Conservation (phyloP, 2,329 filamentous ascomycete species). For the Cryphonectria nitschkei region DNA sequence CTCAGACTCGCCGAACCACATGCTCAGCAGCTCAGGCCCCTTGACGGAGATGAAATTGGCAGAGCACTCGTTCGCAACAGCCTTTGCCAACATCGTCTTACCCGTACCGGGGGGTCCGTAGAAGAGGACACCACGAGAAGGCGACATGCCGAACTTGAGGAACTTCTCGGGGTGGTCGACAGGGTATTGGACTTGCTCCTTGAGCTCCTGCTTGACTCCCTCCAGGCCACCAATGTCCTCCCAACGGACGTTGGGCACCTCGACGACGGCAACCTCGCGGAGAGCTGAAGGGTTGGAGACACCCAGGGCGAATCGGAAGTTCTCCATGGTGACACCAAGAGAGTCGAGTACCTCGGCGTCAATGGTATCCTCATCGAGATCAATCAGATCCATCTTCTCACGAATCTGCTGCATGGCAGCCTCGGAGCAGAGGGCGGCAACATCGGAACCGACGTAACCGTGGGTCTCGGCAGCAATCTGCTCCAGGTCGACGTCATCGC, state of each 20-base stretch:
- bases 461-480: constrained; percentile 97
- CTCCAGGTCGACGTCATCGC: constrained; percentile 94
- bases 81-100: constrained; percentile 99
- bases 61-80: constrained; percentile 97
- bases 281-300: constrained; percentile 98
- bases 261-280: constrained; percentile 97
- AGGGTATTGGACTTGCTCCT: constrained; percentile 98
- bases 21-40: constrained; percentile 95
- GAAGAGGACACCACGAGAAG: constrained; percentile 97
- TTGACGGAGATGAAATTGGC: constrained; percentile 99
- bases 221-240: constrained; percentile 99
- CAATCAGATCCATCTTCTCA: constrained; percentile 99
- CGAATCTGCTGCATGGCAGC: constrained; percentile 99
- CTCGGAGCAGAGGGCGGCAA: constrained; percentile 97
- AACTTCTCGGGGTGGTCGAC: constrained; percentile 99
- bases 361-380: constrained; percentile 98
- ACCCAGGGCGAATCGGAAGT: constrained; percentile 98
- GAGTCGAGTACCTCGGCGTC: constrained; percentile 98
- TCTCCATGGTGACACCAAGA: constrained; percentile 98
- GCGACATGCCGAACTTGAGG: constrained; percentile 99
- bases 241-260: constrained; percentile 99
- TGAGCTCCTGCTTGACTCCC: constrained; percentile 98
- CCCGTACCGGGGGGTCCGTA: constrained; percentile 99
- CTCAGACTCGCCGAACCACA: constrained; percentile 99
- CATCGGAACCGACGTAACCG: constrained; percentile 98